phyloP scores from a whole-genome alignment of 1,139 yeast species.

The Debaryomyces singareniensis region DNA sequence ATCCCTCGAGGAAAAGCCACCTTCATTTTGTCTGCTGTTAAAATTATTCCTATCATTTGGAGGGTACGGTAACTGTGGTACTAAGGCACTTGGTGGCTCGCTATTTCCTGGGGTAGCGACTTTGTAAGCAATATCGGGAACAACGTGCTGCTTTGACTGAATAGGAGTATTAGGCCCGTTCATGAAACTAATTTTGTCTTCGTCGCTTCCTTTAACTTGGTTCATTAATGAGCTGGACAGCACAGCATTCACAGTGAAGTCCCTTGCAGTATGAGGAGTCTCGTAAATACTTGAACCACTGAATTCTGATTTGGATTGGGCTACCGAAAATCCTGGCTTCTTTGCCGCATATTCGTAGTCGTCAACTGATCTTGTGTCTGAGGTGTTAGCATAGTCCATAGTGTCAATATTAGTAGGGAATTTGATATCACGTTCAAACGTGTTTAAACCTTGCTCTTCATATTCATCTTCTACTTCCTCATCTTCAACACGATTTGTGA shows the following conservation, averaged over 20 bases:
- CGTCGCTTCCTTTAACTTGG: slow-evolving; percentile 11
- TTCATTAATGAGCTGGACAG: slow-evolving; percentile 3
- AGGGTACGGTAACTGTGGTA: slow-evolving; percentile 18
- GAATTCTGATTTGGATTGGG: slow-evolving; percentile 1
- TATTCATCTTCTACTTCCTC: slow-evolving; percentile 22
- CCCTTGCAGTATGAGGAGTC: slow-evolving; percentile 29
- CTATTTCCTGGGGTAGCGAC: slow-evolving; percentile 22
- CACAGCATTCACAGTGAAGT: slow-evolving; percentile 22
- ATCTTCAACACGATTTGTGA: slow-evolving; percentile 17
- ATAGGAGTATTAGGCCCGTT: slow-evolving; percentile 31
- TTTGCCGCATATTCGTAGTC: slow-evolving; percentile 21
- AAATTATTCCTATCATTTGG: slow-evolving; percentile 13
- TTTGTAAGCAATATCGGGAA: slow-evolving; percentile 25
- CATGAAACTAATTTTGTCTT: slow-evolving; percentile 17
- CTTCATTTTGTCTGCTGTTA: slow-evolving; percentile 39
- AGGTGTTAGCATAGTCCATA: slow-evolving; percentile 2
- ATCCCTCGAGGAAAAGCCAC: slow-evolving; percentile 39
- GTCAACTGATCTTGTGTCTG: slow-evolving; percentile 13
- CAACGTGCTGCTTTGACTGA: slow-evolving; percentile 24
- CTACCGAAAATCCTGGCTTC: slow-evolving; percentile 1
- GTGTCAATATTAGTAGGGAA: slow-evolving; percentile 7
- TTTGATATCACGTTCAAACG: slow-evolving; percentile 7
- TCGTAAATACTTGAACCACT: slow-evolving; percentile 24
- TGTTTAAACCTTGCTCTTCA: slow-evolving; percentile 11
- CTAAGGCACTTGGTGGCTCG: slow-evolving; percentile 15